These are phyloP conservation scores for Annulohypoxylon truncatum DNA, from an alignment of 2,329 filamentous ascomycete species.

Conservation along the genomic window DNA sequence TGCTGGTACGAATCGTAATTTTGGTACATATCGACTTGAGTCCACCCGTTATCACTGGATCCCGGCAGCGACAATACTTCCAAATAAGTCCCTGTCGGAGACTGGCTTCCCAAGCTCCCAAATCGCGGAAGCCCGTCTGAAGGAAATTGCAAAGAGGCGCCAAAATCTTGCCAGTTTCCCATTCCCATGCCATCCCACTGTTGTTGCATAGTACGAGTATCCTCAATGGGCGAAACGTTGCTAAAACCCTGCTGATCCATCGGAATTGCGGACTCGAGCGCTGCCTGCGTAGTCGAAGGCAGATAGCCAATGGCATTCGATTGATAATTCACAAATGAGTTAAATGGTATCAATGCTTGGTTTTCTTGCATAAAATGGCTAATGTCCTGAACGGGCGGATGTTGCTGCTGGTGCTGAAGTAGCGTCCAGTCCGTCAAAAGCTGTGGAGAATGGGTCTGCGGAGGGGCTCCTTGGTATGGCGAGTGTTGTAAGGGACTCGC, in stretches of 20 bases:
- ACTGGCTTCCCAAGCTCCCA: slow-evolving; percentile 67
- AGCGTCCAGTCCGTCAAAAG: slow-evolving; percentile 72
- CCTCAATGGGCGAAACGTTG: slow-evolving; percentile 67
- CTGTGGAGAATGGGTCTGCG: slow-evolving; percentile 60
- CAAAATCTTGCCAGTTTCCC: slow-evolving; percentile 84
- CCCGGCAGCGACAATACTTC: slow-evolving; percentile 86
- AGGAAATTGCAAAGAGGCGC: slow-evolving; percentile 66
- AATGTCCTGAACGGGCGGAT: slow-evolving; percentile 59
- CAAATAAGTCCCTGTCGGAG: slow-evolving; percentile 82
- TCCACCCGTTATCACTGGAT: slow-evolving; percentile 92
- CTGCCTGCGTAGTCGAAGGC: slow-evolving; percentile 70
- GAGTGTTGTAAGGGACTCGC: slow-evolving; percentile 67
- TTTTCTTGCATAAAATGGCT: slow-evolving; percentile 68
- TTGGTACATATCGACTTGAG: slow-evolving; percentile 79
- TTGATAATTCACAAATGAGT: slow-evolving; percentile 65
- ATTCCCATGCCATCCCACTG: slow-evolving; percentile 70
- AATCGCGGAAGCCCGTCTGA: slow-evolving; percentile 58
- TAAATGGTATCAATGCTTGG: slow-evolving; percentile 64
- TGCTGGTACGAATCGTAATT: slow-evolving; percentile 75
- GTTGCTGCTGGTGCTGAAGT: slow-evolving; percentile 64
- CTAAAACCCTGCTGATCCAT: slow-evolving; percentile 74
- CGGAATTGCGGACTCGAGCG: slow-evolving; percentile 69
- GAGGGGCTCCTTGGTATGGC: slow-evolving; percentile 61
- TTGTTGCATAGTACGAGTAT: slow-evolving; percentile 65
- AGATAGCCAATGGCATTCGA: slow-evolving; percentile 70